Evolutionary conservation across 345 rosid species (phyloP).

Genomic region (Camelina neglecta): DNA sequence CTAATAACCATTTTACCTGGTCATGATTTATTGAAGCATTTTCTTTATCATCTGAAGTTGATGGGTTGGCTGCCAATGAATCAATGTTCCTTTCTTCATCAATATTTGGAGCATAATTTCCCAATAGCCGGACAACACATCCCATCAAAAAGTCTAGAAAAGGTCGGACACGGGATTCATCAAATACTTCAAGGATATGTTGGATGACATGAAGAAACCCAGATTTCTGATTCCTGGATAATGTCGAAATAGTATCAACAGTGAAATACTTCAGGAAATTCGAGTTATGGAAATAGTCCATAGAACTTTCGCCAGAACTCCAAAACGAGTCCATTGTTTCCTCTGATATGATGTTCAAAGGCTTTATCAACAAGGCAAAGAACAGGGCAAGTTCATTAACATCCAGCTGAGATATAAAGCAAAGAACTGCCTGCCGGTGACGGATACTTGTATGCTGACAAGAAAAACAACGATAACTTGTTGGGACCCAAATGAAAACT

Average conservation of each 20-base stretch:
- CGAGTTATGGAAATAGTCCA: slow-evolving; percentile 53
- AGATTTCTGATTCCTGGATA: slow-evolving; percentile 76
- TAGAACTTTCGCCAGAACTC: slow-evolving; percentile 49
- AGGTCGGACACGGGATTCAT: slow-evolving; percentile 69
- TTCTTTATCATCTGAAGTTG: slow-evolving; percentile 44
- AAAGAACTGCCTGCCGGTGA: slow-evolving; percentile 83
- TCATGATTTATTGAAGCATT: slow-evolving; percentile 38
- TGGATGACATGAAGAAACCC: slow-evolving; percentile 89
- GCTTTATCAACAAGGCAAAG: slow-evolving; percentile 80
- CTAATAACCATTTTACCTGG: slow-evolving; percentile 53
- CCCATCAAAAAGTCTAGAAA: slow-evolving; percentile 85
- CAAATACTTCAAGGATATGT: slow-evolving; percentile 76
- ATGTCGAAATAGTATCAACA: slow-evolving; percentile 54
- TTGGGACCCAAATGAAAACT: slow-evolving; percentile 30
- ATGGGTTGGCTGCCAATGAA: slow-evolving; percentile 41
- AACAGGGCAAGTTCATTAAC: slow-evolving; percentile 74
- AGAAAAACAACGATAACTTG: slow-evolving; percentile 31
- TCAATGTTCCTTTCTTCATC: slow-evolving; percentile 47
- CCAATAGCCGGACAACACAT: slow-evolving; percentile 74
- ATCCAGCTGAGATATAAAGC: slow-evolving; percentile 76
- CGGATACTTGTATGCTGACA: slow-evolving; percentile 74
- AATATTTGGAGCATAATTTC: slow-evolving; percentile 55
- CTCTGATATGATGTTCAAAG: slow-evolving; percentile 59
- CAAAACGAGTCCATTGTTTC: slow-evolving; percentile 57
- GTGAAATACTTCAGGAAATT: slow-evolving; percentile 62